A percentile compares a stretch with the other conserved stretches of the same genome.
Conservation (phyloP, 768 basidiomycete species). For the Collybiopsis luxurians region DNA sequence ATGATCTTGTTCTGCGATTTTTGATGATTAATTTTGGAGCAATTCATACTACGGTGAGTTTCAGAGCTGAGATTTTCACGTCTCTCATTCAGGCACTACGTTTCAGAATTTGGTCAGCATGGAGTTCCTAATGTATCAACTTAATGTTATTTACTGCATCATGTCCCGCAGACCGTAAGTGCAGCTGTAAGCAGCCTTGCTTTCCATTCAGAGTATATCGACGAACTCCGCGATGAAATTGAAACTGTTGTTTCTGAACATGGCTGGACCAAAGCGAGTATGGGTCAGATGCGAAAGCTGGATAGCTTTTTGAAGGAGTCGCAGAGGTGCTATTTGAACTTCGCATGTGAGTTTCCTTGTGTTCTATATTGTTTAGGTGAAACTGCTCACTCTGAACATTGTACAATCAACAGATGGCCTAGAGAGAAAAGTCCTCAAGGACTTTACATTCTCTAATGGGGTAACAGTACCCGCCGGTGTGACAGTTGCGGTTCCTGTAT, state of each 20-base stretch:
- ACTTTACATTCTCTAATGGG: conserved; percentile 35
- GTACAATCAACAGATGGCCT: too few relatives aligned
- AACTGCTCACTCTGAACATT: too few relatives aligned
- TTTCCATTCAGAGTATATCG: conserved; percentile 16
- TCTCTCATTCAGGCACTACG: neutral
- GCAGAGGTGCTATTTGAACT: conserved; percentile 20
- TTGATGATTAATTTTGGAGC: conserved; percentile 36
- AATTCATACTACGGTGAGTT: conserved; percentile 27
- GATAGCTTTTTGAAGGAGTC: conserved; percentile 37
- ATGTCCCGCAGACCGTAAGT: conserved; percentile 10
- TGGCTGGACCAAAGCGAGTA: conserved; percentile 31
- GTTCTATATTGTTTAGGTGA: too few relatives aligned
- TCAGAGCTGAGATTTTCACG: too few relatives aligned
- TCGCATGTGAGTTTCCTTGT: neutral
- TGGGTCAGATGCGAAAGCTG: conserved; percentile 29
- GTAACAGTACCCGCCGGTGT: conserved; percentile 29
- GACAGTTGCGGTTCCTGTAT: conserved; percentile 16
- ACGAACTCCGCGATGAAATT: conserved; percentile 23
- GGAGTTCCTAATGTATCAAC: neutral
- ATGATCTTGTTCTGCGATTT: conserved; percentile 25
- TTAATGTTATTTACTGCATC: neutral
- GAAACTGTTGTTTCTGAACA: conserved; percentile 19
- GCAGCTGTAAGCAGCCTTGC: conserved; percentile 17
- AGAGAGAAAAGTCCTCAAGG: conserved; percentile 25
- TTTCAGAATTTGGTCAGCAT: neutral